A percentile compares a stretch with the other conserved stretches of the same genome.
These are phyloP conservation scores for Candida michaelii DNA, from an alignment of 805 yeast species.

Conservation along the genomic window DNA sequence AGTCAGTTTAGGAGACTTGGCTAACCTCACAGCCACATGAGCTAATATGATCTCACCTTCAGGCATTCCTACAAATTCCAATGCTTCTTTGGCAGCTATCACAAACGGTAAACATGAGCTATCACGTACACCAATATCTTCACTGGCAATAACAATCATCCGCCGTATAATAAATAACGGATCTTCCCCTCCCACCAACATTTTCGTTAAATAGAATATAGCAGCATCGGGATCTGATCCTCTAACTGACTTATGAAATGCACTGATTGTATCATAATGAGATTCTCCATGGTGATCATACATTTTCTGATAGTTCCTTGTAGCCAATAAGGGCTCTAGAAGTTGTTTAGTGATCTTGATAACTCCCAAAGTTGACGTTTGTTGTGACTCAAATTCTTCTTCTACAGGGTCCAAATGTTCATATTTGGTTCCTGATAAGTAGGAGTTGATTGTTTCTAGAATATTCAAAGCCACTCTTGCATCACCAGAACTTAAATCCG, in stretches of 20 bases:
- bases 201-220: slow-evolving; percentile 77
- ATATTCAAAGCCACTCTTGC: slow-evolving; percentile 81
- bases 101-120: slow-evolving; percentile 85
- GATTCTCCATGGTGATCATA: slow-evolving; percentile 89
- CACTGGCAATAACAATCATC: slow-evolving; percentile 93
- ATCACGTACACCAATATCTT: slow-evolving; percentile 87
- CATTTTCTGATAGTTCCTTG: slow-evolving; percentile 47
- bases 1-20: slow-evolving; percentile 82
- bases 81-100: slow-evolving; percentile 79
- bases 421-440: slow-evolving; percentile 36
- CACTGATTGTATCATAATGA: slow-evolving; percentile 94
- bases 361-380: slow-evolving; percentile 25
- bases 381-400: slow-evolving; percentile 14
- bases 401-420: slow-evolving; percentile 18
- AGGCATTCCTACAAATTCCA: slow-evolving; percentile 90
- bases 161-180: slow-evolving; percentile 87
- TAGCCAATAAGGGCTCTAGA: slow-evolving; percentile 44
- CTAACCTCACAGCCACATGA: slow-evolving; percentile 90
- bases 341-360: slow-evolving; percentile 39
- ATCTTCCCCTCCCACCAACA: slow-evolving; percentile 93
- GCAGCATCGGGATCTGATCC: slow-evolving; percentile 93
- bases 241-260: slow-evolving; percentile 89
- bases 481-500: slow-evolving; percentile 81
- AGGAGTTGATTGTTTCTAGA: slow-evolving; percentile 69
- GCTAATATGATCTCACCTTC: slow-evolving; percentile 88